phyloP scores from a whole-genome alignment of 345 rosid genomes.

The Acer yangbiense region DNA sequence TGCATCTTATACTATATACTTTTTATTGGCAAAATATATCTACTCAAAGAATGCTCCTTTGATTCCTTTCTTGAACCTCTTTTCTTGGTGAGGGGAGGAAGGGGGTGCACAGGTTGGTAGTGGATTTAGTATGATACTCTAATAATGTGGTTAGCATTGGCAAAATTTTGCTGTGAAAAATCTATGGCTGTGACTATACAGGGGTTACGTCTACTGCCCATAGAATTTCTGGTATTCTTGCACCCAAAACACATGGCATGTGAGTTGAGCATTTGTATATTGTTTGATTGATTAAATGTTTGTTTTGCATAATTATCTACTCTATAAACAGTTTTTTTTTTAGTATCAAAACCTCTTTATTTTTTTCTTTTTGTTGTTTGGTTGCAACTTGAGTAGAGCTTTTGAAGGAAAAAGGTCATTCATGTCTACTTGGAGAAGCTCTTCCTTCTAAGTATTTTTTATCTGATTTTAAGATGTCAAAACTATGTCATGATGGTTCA shows the following conservation, averaged over 20 bases:
- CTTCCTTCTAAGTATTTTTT: too few species aligned
- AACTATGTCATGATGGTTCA: too few species aligned
- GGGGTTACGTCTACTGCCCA: background rate
- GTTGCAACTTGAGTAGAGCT: too few species aligned
- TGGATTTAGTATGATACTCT: background rate
- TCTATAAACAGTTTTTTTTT: too few species aligned
- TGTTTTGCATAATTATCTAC: background rate
- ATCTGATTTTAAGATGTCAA: too few species aligned
- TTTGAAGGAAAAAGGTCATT: too few species aligned
- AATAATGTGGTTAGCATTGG: background rate
- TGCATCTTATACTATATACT: too few species aligned
- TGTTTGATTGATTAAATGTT: too few species aligned
- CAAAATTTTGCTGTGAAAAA: background rate
- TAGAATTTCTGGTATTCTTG: background rate
- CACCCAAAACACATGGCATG: background rate
- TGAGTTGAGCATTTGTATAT: too few species aligned
- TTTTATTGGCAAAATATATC: too few species aligned
- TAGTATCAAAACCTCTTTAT: too few species aligned
- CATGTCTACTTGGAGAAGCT: background rate
- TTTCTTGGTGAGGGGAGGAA: background rate
- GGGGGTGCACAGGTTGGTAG: background rate
- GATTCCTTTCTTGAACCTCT: background rate
- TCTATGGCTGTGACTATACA: background rate
- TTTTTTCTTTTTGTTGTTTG: background rate
- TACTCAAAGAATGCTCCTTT: background rate